Evolutionary conservation across 805 yeast genomes (phyloP).

Genomic region (Candida incommunis): DNA sequence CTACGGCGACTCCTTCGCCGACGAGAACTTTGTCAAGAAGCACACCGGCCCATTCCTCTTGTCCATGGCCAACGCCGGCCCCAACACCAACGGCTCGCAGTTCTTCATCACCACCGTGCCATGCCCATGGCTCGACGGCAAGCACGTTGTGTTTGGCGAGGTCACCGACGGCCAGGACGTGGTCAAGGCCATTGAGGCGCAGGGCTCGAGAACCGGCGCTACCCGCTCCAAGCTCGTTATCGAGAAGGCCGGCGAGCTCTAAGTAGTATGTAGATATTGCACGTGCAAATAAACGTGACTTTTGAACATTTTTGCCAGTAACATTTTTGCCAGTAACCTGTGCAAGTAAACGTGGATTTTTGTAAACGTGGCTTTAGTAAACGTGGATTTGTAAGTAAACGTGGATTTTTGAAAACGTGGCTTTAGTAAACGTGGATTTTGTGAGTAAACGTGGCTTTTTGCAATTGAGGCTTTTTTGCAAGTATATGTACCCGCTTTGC

Average conservation of each 20-base stretch:
- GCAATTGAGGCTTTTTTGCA: too few relatives aligned
- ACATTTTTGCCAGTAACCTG: too few relatives aligned
- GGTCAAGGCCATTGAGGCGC: constrained; percentile 71
- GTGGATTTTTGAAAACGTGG: too few relatives aligned
- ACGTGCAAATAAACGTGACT: too few relatives aligned
- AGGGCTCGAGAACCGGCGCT: constrained; percentile 54
- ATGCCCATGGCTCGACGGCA: constrained; percentile 82
- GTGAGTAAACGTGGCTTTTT: too few relatives aligned
- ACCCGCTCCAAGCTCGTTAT: constrained; percentile 51
- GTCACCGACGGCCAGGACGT: constrained; percentile 73
- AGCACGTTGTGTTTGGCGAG: constrained; percentile 93
- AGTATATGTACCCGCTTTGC: too few relatives aligned
- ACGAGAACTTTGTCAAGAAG: constrained; percentile 58
- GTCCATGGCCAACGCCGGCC: constrained; percentile 98
- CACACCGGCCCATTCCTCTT: constrained; percentile 73
- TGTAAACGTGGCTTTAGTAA: too few relatives aligned
- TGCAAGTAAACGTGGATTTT: too few relatives aligned
- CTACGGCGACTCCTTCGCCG: constrained; percentile 59
- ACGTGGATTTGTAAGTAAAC: too few relatives aligned
- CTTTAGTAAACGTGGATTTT: too few relatives aligned
- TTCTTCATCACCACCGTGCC: constrained; percentile 88
- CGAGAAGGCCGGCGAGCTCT: constrained; percentile 49
- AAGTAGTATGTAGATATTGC: constrained; percentile 13
- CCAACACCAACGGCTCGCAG: constrained; percentile 96
- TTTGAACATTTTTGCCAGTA: too few relatives aligned